A percentile compares a stretch with the other conserved stretches of the same genome.
Evolutionary conservation across 108 stramenopile genomes (phyloP).

Genomic region (Schizochytrium sp.): DNA sequence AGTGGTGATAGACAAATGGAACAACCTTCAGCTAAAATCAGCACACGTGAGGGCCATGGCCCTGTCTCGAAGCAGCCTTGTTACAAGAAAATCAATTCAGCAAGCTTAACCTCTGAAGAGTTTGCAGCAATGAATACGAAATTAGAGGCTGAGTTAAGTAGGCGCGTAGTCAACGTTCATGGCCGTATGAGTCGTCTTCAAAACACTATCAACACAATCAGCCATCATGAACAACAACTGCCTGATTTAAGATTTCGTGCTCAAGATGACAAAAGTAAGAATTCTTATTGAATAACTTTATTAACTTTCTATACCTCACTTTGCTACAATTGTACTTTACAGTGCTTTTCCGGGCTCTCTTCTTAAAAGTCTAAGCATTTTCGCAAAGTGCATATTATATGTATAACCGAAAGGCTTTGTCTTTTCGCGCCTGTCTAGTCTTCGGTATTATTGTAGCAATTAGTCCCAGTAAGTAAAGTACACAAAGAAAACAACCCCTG

Average conservation of each 20-base stretch:
- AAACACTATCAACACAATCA: not conserved
- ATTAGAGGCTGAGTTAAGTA: not conserved
- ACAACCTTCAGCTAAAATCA: not conserved
- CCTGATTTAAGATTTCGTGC: not conserved
- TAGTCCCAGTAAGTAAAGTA: too few relatives aligned
- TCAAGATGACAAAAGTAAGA: not conserved
- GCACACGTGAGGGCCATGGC: not conserved
- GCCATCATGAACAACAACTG: not conserved
- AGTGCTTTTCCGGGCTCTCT: not conserved
- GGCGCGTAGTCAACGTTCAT: slow-evolving; percentile 18
- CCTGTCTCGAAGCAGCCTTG: not conserved
- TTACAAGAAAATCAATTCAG: not conserved
- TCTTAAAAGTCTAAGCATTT: too few relatives aligned
- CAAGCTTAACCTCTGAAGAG: not conserved
- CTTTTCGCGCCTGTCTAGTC: too few relatives aligned
- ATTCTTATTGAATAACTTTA: not conserved
- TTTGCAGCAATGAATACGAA: slow-evolving; percentile 4
- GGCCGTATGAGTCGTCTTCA: not conserved
- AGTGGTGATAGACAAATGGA: too few relatives aligned
- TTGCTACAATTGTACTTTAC: not conserved
- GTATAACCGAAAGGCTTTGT: too few relatives aligned
- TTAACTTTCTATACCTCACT: not conserved
- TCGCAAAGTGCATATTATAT: too few relatives aligned
- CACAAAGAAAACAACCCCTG: too few relatives aligned
- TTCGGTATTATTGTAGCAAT: too few relatives aligned